A percentile compares a stretch with the other conserved stretches of the same genome.
phyloP scores from a whole-genome alignment of 257 asterid species.

The Handroanthus guayacan region DNA sequence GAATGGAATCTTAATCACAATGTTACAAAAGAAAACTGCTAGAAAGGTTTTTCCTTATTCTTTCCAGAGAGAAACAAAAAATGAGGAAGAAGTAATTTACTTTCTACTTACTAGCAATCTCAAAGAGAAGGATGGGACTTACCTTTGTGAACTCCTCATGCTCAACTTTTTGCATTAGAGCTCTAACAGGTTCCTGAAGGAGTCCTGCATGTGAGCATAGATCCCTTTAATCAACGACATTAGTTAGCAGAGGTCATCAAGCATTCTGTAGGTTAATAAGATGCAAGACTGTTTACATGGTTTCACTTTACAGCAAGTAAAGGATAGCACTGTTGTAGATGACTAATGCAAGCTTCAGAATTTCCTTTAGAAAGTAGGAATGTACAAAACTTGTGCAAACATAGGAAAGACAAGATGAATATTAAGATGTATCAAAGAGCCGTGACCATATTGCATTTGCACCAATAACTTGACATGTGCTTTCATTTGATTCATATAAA shows the following conservation, averaged over 20 bases:
- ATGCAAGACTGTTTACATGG: constrained; percentile 22
- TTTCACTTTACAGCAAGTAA: constrained; percentile 26
- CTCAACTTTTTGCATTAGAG: constrained; percentile 79
- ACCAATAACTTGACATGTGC: not conserved
- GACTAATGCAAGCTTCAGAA: constrained; percentile 26
- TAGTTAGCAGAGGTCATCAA: not conserved
- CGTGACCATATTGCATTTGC: not conserved
- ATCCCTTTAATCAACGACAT: constrained; percentile 12
- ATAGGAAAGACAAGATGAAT: not conserved
- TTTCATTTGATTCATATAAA: not conserved
- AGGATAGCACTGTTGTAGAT: constrained; percentile 3
- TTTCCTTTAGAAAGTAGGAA: not conserved
- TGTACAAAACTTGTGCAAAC: not conserved
- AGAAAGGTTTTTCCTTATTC: not conserved
- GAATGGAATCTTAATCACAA: constrained; percentile 4
- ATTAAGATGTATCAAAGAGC: constrained; percentile 12
- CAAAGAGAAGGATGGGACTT: constrained; percentile 34
- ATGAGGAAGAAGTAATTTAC: constrained; percentile 3
- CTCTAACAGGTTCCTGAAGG: constrained; percentile 80
- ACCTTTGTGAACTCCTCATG: constrained; percentile 78
- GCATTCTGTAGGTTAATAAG: constrained; percentile 27
- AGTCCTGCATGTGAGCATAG: constrained; percentile 64
- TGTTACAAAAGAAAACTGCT: constrained; percentile 11
- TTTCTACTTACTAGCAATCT: constrained; percentile 1
- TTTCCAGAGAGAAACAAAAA: constrained; percentile 12